phyloP scores from a whole-genome alignment of 2,329 filamentous ascomycete genomes.

The Paraconiothyrium brasiliense region DNA sequence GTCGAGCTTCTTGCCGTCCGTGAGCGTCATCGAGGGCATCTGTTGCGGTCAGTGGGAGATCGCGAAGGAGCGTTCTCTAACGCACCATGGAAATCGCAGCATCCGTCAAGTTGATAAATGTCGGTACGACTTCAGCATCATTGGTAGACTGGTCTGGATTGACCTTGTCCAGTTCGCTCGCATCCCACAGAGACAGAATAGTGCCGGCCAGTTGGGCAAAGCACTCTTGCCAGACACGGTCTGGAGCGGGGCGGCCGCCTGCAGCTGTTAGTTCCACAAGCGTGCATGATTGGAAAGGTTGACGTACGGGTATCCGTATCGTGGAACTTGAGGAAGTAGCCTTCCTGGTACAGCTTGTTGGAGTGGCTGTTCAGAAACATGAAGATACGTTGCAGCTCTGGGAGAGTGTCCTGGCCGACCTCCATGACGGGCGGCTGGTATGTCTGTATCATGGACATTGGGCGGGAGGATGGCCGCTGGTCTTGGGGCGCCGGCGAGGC shows the following conservation, averaged over 20 bases:
- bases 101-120: constrained; percentile 96
- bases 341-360: constrained; percentile 97
- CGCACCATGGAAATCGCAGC: constrained; percentile 96
- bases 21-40: constrained; percentile 81
- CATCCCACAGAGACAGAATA: constrained; percentile 94
- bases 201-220: constrained; percentile 97
- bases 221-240: constrained; percentile 93
- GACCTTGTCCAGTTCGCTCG: constrained; percentile 86
- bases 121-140: constrained; percentile 84
- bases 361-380: constrained; percentile 92
- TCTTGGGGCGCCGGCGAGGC: constrained; percentile 52
- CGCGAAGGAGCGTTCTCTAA: neutral
- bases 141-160: constrained; percentile 62
- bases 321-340: constrained; percentile 96
- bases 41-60: constrained; percentile 34
- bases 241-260: constrained; percentile 87
- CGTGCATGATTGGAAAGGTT: constrained; percentile 10
- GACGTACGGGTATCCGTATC: constrained; percentile 89
- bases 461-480: constrained; percentile 68
- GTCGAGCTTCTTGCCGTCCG: constrained; percentile 84
- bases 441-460: constrained; percentile 85
- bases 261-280: constrained; percentile 37
- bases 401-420: constrained; percentile 82
- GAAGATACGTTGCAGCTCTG: constrained; percentile 94
- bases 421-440: constrained; percentile 90